Evolutionary conservation across 1,284 basidiomycete species (phyloP), one percentile per base, ranked within the genome.

Genomic region (Ceratobasidium sp.): DNA sequence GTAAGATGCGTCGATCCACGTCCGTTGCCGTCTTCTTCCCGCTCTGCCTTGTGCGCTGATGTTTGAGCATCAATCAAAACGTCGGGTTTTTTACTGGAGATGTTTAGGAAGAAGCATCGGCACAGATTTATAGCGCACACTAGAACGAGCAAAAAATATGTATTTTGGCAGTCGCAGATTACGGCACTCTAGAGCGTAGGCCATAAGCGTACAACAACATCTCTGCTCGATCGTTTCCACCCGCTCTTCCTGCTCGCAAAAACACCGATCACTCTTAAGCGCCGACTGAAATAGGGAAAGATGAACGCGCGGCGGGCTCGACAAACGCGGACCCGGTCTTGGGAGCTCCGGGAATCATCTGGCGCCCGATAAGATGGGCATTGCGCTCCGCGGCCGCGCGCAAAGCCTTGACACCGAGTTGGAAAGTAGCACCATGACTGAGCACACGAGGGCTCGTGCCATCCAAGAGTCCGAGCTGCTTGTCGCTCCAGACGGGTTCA

Each of bases 401-500:
- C 52, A 77, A 56, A 15, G 69, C 79, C 62, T 78, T 65, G 23
- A 56, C 65, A 15, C 78, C 78, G 15, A 80, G 40, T 20, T 65
- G 28, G 59, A 50, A 67, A 56, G 50, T 77, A 40, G 65, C 66
- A 12, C 79, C 78, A 46, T 66, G 61, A 61, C 54, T 66, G 81
- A 96, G 85, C 77, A 91, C 90, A 80, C 85, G 85, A 4, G 95
- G 96, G 1, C 90, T 89, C 5, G 90, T 91, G 44, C 92, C 92
- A 81, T 95, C 92, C 3, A 88, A 83, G 77, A 96, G 84, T 59
- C 95, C 95, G 74, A 98, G 89, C 86, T 99, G 95, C 80, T 88
- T 87, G 83, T 98, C 94, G 52, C 86, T 93, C 97, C 97, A 99
- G 81, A 98, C 92, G n/a, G 94, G 94, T 73, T 89, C 86, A 59